Conservation (phyloP, 2,329 filamentous ascomycete genomes). For the Epichloe gansuensis region DNA sequence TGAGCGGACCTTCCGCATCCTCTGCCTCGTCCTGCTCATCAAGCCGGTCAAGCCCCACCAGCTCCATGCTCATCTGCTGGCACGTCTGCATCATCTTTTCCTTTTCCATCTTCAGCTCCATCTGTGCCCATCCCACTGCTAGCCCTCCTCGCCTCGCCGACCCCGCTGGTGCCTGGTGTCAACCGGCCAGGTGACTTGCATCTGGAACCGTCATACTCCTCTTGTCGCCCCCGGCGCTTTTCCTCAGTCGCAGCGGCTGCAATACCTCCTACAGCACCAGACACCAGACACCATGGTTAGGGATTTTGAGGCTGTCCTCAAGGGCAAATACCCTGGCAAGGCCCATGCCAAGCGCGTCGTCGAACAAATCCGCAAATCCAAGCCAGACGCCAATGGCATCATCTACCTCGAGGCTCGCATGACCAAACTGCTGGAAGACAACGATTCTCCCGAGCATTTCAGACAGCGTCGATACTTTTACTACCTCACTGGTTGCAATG, state of each 20-base stretch:
- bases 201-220: not conserved
- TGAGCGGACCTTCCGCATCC: not conserved
- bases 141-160: not conserved
- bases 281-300: constrained; percentile 18
- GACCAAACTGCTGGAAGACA: constrained; percentile 76
- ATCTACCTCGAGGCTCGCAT: constrained; percentile 83
- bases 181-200: not conserved
- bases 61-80: not conserved
- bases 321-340: constrained; percentile 71
- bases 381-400: constrained; percentile 52
- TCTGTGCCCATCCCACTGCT: not conserved
- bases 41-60: not conserved
- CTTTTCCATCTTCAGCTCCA: not conserved
- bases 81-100: not conserved
- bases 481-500: constrained; percentile 76
- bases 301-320: constrained; percentile 40
- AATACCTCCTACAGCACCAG: not conserved
- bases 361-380: constrained; percentile 57
- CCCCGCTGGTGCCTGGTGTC: not conserved
- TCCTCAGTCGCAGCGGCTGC: not conserved
- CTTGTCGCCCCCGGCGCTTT: not conserved
- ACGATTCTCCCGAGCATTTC: constrained; percentile 71
- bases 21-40: not conserved
- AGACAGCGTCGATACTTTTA: constrained; percentile 89
- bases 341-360: constrained; percentile 75